Base-by-base conservation (phyloP, 352 stramenopile species). In the Globisporangium lucens region DNA sequence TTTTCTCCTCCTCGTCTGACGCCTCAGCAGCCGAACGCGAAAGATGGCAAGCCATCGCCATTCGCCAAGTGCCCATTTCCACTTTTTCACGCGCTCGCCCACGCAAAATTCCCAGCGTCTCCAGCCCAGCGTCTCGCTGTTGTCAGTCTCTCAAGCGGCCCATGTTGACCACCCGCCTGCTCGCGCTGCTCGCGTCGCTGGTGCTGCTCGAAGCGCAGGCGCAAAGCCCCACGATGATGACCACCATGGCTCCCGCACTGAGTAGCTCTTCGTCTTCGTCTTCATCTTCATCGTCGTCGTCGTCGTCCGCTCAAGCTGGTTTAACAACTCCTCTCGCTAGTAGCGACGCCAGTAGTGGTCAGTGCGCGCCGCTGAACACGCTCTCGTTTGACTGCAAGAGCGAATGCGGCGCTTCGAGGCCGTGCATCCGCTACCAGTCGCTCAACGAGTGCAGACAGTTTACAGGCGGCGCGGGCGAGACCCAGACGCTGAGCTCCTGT, bases 361-460 rank as follows among this genome's bases (percentile, higher is more conserved):
- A 61, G 15, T 70, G 65, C 49, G 35, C 57, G 33, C 56, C 56
- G 24, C 33, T 70, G 27, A 61, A 43, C 49, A 70, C 65, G 24
- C 65, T 70, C 56, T 65, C 65, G 46, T 70, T 70, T 57, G 56
- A 57, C 17, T 70, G 65, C 33, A 24, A 33, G 46, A 20, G 1
- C 9, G 38, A 65, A 13, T 70, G 65, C 24, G 58, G 13, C 12
- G n/a, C 24, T 3, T 15, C 20, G 4, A 46, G 58, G 2, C 65
- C 65, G 33, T 70, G 65, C 20, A 61, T 70, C 7, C 65, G 56
- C 27, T 70, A 70, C 51, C 22, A 22, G 24, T 70, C 65, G 33
- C 36, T 65, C 38, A 22, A 35, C 1, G 47, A 57, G 7, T 70
- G 65, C 24, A 2, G 13, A 13, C 24, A 52, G 20, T 20, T 27